Base-by-base conservation (phyloP, 2,329 filamentous ascomycete genomes). In the Xylariaceae sp. region DNA sequence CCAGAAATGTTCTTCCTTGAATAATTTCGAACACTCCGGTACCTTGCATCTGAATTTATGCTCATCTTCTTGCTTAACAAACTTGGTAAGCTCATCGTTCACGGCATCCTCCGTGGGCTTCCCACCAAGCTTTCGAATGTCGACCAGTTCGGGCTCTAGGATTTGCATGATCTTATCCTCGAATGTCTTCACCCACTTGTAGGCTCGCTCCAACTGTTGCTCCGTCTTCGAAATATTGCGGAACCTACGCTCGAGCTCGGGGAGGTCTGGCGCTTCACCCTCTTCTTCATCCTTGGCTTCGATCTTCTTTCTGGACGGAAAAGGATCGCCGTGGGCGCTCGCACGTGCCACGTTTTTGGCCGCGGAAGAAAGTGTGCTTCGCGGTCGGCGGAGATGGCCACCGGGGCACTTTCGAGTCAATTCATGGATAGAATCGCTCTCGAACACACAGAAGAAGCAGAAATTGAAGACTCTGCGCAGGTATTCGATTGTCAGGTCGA, bases 391-490 rank as follows among this genome's bases (percentile, higher is more conserved):
- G 62, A 99, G 85, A 79, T 99, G 94, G n/a, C 94, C 94, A 48
- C 94, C 94, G 30, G 94, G 92, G 68, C 94, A 99, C 76, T 99
- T 97, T 61, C 94, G 87, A 47, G 90, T 92, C 65, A 99, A 80
- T 76, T 99, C 94, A 70, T 99, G 94, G 18, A 97, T 88, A 0
- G 93, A 97, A 74, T 99, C 94, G 71, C 92, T 94, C 76, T 99
- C 94, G 67, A 99, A 97, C 4, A 99, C 95, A 73, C 94, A 99
- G 79, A 97, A 99, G 80, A 99, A 97, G 78, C 94, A 99, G 77
- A 99, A 97, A 76, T 94, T 97, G 81, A 95, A 96, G 55, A 99
- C 94, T 13, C 94, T 88, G 55, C 94, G 91, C 61, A 99, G 82
- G 73, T 99, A 99, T 76, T 99, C 94, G 56, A 97, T 94, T 73